phyloP scores from a whole-genome alignment of 345 rosid species.

The Rhodomyrtus tomentosa region DNA sequence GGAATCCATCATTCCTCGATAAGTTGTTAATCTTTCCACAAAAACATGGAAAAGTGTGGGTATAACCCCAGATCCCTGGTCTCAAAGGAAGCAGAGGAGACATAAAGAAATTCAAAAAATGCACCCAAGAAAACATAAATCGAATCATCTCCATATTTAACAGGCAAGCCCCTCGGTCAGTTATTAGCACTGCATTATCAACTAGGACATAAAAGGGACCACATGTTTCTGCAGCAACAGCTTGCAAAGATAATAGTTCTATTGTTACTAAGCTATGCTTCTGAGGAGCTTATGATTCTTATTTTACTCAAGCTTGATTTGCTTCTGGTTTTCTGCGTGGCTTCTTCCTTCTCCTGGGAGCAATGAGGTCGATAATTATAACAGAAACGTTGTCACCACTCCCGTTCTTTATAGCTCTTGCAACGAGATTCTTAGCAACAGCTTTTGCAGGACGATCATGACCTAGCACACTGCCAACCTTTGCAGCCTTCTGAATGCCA shows the following conservation, averaged over 20 bases:
- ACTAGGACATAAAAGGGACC: neutral
- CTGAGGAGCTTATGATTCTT: neutral
- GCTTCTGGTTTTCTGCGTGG: neutral
- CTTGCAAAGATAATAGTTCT: neutral
- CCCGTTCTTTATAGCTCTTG: neutral
- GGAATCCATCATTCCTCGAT: neutral
- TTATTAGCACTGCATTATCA: neutral
- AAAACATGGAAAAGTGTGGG: neutral
- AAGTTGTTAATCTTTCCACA: neutral
- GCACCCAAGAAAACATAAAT: neutral
- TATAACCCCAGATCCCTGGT: neutral
- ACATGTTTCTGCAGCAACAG: neutral
- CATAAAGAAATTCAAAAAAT: neutral
- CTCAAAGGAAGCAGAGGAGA: neutral
- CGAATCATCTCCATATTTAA: neutral
- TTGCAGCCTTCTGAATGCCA: neutral
- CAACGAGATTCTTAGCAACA: neutral
- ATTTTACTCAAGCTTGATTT: constrained; percentile 2
- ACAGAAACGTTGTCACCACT: constrained; percentile 8
- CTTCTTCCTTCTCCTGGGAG: neutral
- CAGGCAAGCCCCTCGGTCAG: neutral
- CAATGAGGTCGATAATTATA: constrained; percentile 7
- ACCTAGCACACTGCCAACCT: neutral
- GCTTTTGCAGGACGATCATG: neutral
- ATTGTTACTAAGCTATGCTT: neutral